These are phyloP conservation scores for Ophiostoma sp. DNA, from an alignment of 2,329 filamentous ascomycete species.

Conservation along the genomic window DNA sequence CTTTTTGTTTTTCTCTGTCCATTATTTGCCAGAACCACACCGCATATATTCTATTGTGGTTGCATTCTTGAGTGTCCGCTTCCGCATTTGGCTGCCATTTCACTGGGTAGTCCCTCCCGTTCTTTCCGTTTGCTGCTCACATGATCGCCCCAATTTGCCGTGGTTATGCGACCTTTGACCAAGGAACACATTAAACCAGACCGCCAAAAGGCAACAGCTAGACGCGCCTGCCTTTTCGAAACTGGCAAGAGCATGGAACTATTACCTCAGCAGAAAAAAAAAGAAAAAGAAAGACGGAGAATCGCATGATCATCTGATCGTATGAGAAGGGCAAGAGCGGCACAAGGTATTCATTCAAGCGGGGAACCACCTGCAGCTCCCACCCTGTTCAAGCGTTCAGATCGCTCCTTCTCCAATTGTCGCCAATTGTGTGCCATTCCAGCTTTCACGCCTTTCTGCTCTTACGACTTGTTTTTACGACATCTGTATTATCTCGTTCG, in stretches of 20 bases:
- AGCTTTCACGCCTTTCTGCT: conserved; percentile 3
- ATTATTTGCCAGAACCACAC: too few species aligned
- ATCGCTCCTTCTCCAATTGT: conserved; percentile 12
- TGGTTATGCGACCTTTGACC: background rate
- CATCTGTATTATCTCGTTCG: conserved; percentile 1
- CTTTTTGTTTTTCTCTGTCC: background rate
- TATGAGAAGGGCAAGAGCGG: conserved; percentile 12
- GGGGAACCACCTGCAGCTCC: background rate
- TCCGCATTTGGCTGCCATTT: background rate
- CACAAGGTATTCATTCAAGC: conserved; percentile 8
- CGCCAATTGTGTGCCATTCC: background rate
- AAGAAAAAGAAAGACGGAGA: background rate
- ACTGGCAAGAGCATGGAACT: background rate
- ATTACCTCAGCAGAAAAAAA: background rate
- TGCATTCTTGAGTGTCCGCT: background rate
- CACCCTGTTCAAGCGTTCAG: background rate
- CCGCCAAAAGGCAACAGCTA: too few species aligned
- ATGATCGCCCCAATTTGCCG: background rate
- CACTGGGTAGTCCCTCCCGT: background rate
- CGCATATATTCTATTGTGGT: background rate
- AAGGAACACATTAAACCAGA: background rate
- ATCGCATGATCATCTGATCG: conserved; percentile 13
- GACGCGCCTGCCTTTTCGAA: background rate
- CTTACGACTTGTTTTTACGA: background rate
- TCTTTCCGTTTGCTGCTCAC: background rate